Evolutionary conservation across 2,329 filamentous ascomycete genomes (phyloP), one percentile per base, ranked within the genome.

Genomic region (Colletotrichum siamense): DNA sequence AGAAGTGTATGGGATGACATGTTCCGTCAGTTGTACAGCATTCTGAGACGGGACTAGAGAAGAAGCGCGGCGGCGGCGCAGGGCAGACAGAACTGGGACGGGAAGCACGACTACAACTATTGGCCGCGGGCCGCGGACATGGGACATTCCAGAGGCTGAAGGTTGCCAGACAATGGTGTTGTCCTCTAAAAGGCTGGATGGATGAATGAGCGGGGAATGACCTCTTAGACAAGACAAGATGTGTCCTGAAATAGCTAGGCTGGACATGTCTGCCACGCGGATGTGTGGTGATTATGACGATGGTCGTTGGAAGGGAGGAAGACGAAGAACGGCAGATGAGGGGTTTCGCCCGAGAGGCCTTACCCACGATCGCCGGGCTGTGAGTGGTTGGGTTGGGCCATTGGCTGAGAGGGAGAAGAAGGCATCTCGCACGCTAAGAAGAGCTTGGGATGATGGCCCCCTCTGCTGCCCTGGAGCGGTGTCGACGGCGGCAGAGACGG

Each of bases 331-430:
- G 44, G 28, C n/a, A 18, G 32, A 32, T 32, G 52, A 65, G 69
- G 44, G 44, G 73, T 73, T 73, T 76, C 73, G 73, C 73, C 70
- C 64, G 73, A 69, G 73, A 73, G 70, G 28, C 73, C 73, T 69
- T 65, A 76, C 70, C 73, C 73, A 76, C 64, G 64, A 76, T 76
- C 57, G 73, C 55, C 8, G 70, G 34, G 4, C n/a, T n/a, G 39
- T 76, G 73, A 73, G 15, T 76, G 73, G 73, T 52, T 6, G 49
- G 34, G 7, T 10, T 49, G 1, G 44, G 44, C 44, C 0, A 49
- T 49, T 49, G 2, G 44, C 44, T 44, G 28, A n/a, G 30, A 28
- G 55, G 55, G n/a, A 62, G 28, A 26, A 64, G 62, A 64, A 44
- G n/a, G 34, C 24, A 32, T 22, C 18, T 32, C 6, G 28, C 32